These are phyloP conservation scores for Didymella exigua DNA, from an alignment of 2,329 filamentous ascomycete species.

Conservation along the genomic window DNA sequence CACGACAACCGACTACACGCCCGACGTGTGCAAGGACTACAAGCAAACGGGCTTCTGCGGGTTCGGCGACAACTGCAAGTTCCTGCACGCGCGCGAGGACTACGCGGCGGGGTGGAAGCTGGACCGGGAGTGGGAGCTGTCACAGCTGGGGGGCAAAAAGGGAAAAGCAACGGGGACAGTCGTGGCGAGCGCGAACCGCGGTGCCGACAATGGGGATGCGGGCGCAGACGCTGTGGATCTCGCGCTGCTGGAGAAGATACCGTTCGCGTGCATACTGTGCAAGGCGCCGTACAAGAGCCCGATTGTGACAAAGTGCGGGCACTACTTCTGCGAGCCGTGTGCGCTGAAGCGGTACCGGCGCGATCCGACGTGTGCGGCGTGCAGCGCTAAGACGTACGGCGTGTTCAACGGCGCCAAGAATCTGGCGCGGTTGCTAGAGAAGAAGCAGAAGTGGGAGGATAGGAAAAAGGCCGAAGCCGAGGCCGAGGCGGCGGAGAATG, in stretches of 20 bases:
- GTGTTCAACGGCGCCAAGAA: conserved; percentile 90
- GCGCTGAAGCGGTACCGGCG: conserved; percentile 85
- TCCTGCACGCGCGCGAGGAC: conserved; percentile 75
- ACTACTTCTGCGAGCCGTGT: conserved; percentile 95
- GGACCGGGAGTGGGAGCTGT: conserved; percentile 90
- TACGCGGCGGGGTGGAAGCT: conserved; percentile 95
- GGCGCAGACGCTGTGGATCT: conserved; percentile 66
- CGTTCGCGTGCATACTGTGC: conserved; percentile 89
- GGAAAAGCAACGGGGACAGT: conserved; percentile 58
- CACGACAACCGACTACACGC: conserved; percentile 87
- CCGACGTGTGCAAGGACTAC: conserved; percentile 95
- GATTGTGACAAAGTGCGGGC: conserved; percentile 85
- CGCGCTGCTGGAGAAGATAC: conserved; percentile 78
- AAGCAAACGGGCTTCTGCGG: conserved; percentile 72
- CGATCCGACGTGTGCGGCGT: conserved; percentile 84
- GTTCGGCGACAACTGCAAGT: conserved; percentile 83
- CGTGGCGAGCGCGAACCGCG: conserved; percentile 64
- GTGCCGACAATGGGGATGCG: conserved; percentile 43
- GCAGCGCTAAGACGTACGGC: conserved; percentile 82
- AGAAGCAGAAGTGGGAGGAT: conserved; percentile 67
- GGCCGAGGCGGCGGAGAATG: conserved; percentile 47
- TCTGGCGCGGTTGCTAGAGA: conserved; percentile 78
- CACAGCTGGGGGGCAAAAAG: conserved; percentile 73
- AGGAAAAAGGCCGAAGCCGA: conserved; percentile 63
- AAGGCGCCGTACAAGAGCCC: conserved; percentile 77